phyloP scores from a whole-genome alignment of 2,329 filamentous ascomycete species.

The Emergomyces orientalis region DNA sequence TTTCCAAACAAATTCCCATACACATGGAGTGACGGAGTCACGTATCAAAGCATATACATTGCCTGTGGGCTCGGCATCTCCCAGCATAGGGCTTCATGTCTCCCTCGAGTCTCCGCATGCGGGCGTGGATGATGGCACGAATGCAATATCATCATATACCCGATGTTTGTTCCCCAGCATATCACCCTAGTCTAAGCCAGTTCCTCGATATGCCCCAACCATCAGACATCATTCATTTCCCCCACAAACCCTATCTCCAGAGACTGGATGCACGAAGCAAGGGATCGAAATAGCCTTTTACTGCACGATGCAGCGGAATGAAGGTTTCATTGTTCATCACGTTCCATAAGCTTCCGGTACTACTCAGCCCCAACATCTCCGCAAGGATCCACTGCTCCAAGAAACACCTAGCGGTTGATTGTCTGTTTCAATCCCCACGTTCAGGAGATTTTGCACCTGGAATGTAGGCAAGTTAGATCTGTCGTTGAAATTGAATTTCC shows the following conservation, averaged over 20 bases:
- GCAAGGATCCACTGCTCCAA: not conserved
- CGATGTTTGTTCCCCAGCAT: not conserved
- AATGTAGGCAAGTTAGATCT: not conserved
- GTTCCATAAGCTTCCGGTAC: not conserved
- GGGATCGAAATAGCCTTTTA: not conserved
- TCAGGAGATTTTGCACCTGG: not conserved
- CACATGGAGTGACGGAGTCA: not conserved
- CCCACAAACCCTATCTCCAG: not conserved
- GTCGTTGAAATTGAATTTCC: not conserved
- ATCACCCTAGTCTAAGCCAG: not conserved
- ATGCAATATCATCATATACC: not conserved
- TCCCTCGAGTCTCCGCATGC: not conserved
- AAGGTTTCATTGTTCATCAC: not conserved
- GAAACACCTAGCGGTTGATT: not conserved
- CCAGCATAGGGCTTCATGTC: not conserved
- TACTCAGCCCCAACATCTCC: not conserved
- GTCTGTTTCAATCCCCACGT: not conserved
- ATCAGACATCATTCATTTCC: not conserved
- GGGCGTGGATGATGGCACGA: not conserved
- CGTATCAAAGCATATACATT: not conserved
- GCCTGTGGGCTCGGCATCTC: not conserved
- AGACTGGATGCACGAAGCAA: not conserved
- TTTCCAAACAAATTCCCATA: not conserved
- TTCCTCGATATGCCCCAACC: not conserved
- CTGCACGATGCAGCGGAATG: not conserved